Evolutionary conservation across 2,329 filamentous ascomycete species (phyloP).

Genomic region (Neurospora sp.): DNA sequence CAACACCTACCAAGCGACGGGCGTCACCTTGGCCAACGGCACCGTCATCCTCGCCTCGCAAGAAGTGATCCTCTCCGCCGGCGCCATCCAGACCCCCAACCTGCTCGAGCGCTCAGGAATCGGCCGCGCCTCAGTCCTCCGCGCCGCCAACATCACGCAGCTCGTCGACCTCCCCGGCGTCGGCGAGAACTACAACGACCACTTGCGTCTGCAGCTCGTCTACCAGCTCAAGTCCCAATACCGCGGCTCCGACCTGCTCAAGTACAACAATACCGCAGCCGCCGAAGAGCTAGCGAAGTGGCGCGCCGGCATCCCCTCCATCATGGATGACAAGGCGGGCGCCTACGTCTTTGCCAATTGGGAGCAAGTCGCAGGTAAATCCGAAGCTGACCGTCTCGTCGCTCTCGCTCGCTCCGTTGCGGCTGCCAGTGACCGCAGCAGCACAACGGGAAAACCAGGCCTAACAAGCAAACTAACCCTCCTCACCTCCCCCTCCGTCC

Average conservation of each 20-base stretch:
- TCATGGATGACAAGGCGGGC: no score
- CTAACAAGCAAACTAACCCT: slow-evolving; percentile 28
- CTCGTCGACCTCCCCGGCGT: no score
- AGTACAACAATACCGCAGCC: no score
- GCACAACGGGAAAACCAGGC: slow-evolving; percentile 12
- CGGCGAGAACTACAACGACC: no score
- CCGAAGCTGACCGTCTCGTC: slow-evolving; percentile 19
- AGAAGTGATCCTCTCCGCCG: slow-evolving; percentile 25
- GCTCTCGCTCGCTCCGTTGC: slow-evolving; percentile 21
- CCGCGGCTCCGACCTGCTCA: no score
- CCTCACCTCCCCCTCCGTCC: slow-evolving; percentile 26
- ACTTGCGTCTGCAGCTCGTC: no score
- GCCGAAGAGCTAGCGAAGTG: no score
- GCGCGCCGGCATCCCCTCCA: no score
- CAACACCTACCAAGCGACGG: slow-evolving; percentile 22
- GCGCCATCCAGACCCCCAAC: slow-evolving; percentile 35
- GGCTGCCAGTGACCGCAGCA: slow-evolving; percentile 19
- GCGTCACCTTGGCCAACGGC: slow-evolving; percentile 18
- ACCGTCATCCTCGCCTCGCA: slow-evolving; percentile 18
- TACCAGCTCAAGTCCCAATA: no score
- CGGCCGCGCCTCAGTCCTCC: slow-evolving; percentile 16
- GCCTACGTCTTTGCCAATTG: slow-evolving; percentile 32
- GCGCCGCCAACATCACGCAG: slow-evolving; percentile 8
- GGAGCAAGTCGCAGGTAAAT: slow-evolving; percentile 22
- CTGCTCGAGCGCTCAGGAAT: no score